These are phyloP conservation scores for Naganishia cerealis DNA, from an alignment of 1,284 basidiomycete species.

Conservation along the genomic window DNA sequence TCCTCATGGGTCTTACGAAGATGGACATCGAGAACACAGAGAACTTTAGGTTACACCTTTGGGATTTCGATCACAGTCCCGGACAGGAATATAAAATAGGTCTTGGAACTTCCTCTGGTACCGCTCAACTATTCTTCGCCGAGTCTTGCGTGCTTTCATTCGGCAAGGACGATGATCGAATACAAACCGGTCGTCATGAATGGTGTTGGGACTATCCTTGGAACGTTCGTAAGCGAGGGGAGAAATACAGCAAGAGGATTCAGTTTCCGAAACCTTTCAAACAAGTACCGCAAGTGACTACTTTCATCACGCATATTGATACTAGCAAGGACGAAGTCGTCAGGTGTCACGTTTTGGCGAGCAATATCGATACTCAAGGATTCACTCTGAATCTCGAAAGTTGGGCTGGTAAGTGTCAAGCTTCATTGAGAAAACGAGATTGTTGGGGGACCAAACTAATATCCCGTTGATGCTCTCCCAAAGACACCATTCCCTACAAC, in stretches of 20 bases:
- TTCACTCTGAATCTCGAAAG: background rate
- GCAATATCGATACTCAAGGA: background rate
- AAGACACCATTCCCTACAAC: background rate
- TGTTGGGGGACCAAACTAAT: background rate
- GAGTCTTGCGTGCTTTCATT: background rate
- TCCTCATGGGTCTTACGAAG: background rate
- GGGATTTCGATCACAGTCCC: background rate
- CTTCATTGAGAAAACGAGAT: background rate
- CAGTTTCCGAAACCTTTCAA: slow-evolving; percentile 4
- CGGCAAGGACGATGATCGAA: slow-evolving; percentile 1
- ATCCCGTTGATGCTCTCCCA: background rate
- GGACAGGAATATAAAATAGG: background rate
- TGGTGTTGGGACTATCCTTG: background rate
- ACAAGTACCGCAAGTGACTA: background rate
- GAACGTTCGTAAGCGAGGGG: background rate
- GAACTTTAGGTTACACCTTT: background rate
- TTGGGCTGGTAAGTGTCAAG: background rate
- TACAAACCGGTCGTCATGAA: background rate
- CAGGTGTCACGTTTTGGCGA: background rate
- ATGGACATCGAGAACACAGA: background rate
- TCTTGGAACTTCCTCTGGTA: background rate
- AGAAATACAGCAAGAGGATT: background rate
- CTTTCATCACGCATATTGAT: background rate
- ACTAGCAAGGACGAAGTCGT: background rate
- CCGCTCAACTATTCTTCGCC: background rate